Evolutionary conservation across 805 yeast species (phyloP).

Genomic region (Zygoascus biomembranicola): DNA sequence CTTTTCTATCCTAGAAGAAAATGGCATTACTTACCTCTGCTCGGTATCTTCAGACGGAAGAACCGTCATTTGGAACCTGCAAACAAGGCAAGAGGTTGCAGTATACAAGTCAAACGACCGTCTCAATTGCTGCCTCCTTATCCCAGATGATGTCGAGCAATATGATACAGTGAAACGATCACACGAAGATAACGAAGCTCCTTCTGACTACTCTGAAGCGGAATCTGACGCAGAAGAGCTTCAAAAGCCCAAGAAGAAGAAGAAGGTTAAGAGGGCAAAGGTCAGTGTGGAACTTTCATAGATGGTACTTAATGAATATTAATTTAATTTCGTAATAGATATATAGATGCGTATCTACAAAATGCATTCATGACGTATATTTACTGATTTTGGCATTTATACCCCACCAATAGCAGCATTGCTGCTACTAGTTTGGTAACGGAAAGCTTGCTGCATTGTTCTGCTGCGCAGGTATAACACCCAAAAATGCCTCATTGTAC

Average conservation of each 20-base stretch:
- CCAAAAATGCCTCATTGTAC: constrained; percentile 44
- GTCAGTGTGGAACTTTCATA: constrained; percentile 16
- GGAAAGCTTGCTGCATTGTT: background rate
- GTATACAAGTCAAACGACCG: constrained; percentile 89
- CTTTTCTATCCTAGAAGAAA: constrained; percentile 38
- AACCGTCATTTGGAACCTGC: constrained; percentile 82
- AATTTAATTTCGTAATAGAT: background rate
- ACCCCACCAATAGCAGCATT: too few relatives aligned
- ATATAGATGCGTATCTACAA: background rate
- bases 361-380: background rate
- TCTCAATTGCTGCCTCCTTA: constrained; percentile 70
- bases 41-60: constrained; percentile 91
- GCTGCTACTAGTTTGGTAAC: background rate
- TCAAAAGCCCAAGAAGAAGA: constrained; percentile 12
- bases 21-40: constrained; percentile 47
- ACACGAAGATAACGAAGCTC: constrained; percentile 71
- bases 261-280: constrained; percentile 19
- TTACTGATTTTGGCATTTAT: background rate
- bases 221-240: constrained; percentile 21
- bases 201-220: constrained; percentile 23
- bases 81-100: constrained; percentile 67
- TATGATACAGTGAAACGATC: constrained; percentile 59
- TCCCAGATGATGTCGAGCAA: constrained; percentile 70
- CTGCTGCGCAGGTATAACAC: constrained; percentile 15
- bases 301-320: background rate